These are phyloP conservation scores for Magnusiomyces suaveolens DNA, from an alignment of 1,139 yeast genomes.

Conservation along the genomic window DNA sequence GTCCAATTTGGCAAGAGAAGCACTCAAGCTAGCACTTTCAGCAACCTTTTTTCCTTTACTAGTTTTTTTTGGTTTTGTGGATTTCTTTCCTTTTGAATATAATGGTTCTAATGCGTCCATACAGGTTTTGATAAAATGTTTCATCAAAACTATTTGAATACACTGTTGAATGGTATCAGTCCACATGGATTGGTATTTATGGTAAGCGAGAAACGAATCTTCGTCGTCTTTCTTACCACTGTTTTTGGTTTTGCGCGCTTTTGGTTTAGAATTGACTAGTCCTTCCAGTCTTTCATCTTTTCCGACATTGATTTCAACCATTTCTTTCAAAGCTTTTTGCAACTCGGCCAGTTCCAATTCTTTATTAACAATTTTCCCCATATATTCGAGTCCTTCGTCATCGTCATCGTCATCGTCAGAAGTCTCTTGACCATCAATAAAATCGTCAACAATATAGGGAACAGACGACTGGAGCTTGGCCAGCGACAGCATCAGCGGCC, in stretches of 20 bases:
- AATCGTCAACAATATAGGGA: not conserved
- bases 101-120: not conserved
- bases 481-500: not conserved
- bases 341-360: not conserved
- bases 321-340: not conserved
- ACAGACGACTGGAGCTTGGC: not conserved
- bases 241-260: not conserved
- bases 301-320: not conserved
- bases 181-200: conserved; percentile 24
- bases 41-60: not conserved
- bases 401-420: not conserved
- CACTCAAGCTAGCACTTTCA: not conserved
- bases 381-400: not conserved
- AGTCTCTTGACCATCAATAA: not conserved
- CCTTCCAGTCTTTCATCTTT: not conserved
- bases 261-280: not conserved
- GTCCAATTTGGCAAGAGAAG: not conserved
- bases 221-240: not conserved
- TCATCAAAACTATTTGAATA: conserved; percentile 16
- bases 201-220: conserved; percentile 17
- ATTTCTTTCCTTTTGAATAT: too few relatives aligned
- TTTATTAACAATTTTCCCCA: not conserved
- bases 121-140: conserved; percentile 17
- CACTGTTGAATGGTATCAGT: conserved; percentile 22
- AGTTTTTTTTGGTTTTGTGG: not conserved